Evolutionary conservation across 441 rosid genomes (phyloP).

Genomic region (Pelargonium cotyledonis): DNA sequence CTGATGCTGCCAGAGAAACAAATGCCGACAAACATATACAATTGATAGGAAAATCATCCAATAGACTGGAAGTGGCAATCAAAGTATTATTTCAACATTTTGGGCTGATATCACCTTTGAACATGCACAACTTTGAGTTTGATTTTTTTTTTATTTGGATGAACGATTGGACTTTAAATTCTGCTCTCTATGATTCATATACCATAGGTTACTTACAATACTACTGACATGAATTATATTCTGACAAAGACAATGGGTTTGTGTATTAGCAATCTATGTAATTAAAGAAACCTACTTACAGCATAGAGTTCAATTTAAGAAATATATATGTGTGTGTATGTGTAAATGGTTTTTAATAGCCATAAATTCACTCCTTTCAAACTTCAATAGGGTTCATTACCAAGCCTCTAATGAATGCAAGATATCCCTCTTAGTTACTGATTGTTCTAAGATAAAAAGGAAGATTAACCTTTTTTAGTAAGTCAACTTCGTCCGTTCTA

Average conservation of each 20-base stretch:
- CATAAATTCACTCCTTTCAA: background rate
- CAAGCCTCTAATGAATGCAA: constrained; percentile 10
- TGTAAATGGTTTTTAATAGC: constrained; percentile 7
- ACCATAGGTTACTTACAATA: background rate
- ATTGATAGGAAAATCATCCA: background rate
- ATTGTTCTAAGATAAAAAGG: constrained; percentile 5
- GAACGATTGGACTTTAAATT: background rate
- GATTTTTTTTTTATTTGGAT: too few species aligned
- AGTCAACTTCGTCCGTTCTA: constrained; percentile 28
- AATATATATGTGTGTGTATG: too few species aligned
- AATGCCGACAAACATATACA: background rate
- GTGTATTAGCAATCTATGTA: constrained; percentile 17
- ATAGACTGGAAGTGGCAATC: background rate
- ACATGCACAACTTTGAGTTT: background rate
- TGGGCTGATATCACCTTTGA: background rate
- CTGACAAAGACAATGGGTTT: background rate
- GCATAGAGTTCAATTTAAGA: constrained; percentile 10
- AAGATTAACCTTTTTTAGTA: constrained; percentile 36
- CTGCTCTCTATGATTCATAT: background rate
- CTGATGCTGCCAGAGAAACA: background rate
- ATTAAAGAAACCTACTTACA: constrained; percentile 4
- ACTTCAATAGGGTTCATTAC: background rate
- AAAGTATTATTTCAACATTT: background rate
- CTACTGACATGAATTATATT: background rate
- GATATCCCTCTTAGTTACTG: constrained; percentile 9